These are phyloP conservation scores for Pythium insidiosum DNA, from an alignment of 352 stramenopile species.

Conservation along the genomic window DNA sequence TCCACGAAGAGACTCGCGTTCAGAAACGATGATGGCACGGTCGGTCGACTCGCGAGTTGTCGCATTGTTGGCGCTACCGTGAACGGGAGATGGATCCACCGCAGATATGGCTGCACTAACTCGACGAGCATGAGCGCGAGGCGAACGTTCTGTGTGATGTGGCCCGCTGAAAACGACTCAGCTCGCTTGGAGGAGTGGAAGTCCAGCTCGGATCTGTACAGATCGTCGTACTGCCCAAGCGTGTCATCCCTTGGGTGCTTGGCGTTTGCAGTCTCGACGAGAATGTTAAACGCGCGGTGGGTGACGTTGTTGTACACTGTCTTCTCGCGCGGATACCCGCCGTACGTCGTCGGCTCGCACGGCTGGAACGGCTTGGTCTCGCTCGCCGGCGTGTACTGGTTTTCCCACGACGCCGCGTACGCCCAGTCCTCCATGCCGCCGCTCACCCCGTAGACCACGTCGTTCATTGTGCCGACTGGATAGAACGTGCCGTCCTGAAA, in stretches of 20 bases:
- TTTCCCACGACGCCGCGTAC: conserved; percentile 90
- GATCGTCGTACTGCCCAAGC: conserved; percentile 66
- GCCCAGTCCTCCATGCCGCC: conserved; percentile 98
- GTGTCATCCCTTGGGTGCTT: conserved; percentile 72
- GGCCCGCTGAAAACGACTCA: conserved; percentile 57
- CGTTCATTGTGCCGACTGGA: conserved; percentile 90
- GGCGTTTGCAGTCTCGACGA: conserved; percentile 93
- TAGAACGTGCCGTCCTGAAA: conserved; percentile 75
- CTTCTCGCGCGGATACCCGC: conserved; percentile 85
- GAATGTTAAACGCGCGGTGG: conserved; percentile 93
- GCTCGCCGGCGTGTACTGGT: conserved; percentile 16
- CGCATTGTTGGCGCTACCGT: not conserved
- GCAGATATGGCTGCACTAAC: conserved; percentile 92
- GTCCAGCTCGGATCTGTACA: conserved; percentile 64
- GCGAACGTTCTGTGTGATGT: conserved; percentile 93
- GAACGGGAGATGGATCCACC: conserved; percentile 42
- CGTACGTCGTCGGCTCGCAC: conserved; percentile 85
- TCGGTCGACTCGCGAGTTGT: conserved; percentile 4
- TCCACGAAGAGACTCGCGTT: conserved; percentile 36
- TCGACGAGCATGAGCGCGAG: conserved; percentile 93
- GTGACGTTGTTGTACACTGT: conserved; percentile 92
- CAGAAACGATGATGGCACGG: no score
- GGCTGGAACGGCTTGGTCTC: conserved; percentile 41
- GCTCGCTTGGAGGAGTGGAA: conserved; percentile 28
- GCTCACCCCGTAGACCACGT: conserved; percentile 94